Evolutionary conservation across 306 rosid genomes (phyloP), one percentile per base, ranked within the genome.

Genomic region (Lathyrus tuberosus): DNA sequence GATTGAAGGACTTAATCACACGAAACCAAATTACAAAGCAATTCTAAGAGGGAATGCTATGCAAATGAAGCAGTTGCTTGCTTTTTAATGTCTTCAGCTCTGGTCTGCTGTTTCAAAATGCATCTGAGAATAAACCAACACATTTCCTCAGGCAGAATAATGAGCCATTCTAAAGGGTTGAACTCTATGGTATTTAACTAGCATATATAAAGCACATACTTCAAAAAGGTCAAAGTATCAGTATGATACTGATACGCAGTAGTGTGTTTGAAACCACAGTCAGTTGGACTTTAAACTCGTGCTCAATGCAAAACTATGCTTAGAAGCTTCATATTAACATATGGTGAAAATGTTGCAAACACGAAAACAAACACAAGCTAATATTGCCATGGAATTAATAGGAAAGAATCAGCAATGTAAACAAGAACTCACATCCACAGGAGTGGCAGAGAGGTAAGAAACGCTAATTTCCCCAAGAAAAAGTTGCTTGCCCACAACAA

Each of bases 381-480:
- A 5, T 22, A 70, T 3, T 6, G 13, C 28, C 48, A 31, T 65
- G 57, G 12, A 62, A 2, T 12, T 60, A 8, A 60, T 33, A 24
- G 59, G 20, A 78, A 65, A 74, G 28, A 52, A 59, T 57, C 51
- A 33, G 3, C 24, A 7, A 22, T 59, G 53, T 65, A 70, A 60
- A 53, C 49, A 75, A 52, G 10, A 44, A 76, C 87, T 83, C 43
- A 83, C 87, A 38, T 77, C 59, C 20, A 0, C 5, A 11, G 80
- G 65, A 63, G 87, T 70, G 69, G 56, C 70, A 65, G 87, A 79
- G 53, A 79, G 82, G 76, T 76, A 83, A 64, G 84, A 79, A 38
- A 79, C 44, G 75, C 78, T 76, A 14, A 76, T 6, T 80, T 83
- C 84, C 49, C 82, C 87, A 10, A 83, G 84, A 73, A 73, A 79